These are phyloP conservation scores for Fraxinus excelsior DNA, from an alignment of 257 asterid genomes.

Conservation along the genomic window DNA sequence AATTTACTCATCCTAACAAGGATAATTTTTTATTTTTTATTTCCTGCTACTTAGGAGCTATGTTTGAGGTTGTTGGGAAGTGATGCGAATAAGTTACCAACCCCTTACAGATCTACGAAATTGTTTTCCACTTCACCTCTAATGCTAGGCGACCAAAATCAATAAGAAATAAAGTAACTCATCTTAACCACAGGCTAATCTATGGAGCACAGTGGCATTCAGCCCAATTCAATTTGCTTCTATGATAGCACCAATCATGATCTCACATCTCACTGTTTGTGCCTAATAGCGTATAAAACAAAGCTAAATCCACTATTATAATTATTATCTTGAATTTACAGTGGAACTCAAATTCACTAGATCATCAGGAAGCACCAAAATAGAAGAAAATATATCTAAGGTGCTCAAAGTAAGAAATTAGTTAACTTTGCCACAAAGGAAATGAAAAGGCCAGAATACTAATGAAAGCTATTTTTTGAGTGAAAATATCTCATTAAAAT, in stretches of 20 bases:
- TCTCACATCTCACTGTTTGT: not conserved
- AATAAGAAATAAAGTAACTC: not conserved
- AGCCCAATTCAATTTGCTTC: not conserved
- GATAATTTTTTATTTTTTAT: constrained; percentile 2
- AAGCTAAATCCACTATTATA: not conserved
- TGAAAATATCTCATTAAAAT: not conserved
- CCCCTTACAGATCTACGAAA: not conserved
- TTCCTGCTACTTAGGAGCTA: not conserved
- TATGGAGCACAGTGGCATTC: not conserved
- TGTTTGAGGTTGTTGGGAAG: not conserved
- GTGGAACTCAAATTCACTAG: not conserved
- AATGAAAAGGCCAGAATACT: constrained; percentile 2
- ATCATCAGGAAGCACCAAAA: not conserved
- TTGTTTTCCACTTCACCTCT: constrained; percentile 1
- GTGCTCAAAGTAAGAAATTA: not conserved
- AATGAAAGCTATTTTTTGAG: constrained; percentile 5
- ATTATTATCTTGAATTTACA: not conserved
- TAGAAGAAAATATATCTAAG: not conserved
- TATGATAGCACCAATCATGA: not conserved
- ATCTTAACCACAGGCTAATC: not conserved
- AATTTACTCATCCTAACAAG: not conserved
- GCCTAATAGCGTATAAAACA: not conserved
- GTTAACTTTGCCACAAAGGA: not conserved
- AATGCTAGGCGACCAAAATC: not conserved
- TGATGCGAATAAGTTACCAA: constrained; percentile 1